A percentile compares a stretch with the other conserved stretches of the same genome.
Evolutionary conservation across 306 rosid species (phyloP).

Genomic region (Arachis stenosperma): DNA sequence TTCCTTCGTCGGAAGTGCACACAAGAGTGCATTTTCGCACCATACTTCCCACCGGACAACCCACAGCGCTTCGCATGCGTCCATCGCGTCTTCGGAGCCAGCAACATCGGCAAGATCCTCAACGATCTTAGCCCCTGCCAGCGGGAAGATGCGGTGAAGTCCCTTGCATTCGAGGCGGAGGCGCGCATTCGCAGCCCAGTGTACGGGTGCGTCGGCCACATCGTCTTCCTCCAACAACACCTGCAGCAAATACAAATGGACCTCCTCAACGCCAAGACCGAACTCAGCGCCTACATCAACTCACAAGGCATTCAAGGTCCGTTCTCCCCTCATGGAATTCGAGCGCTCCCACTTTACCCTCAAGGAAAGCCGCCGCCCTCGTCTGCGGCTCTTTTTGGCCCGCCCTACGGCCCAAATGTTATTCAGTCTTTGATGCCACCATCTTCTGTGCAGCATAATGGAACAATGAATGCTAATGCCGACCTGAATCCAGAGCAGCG

Average conservation of each 20-base stretch:
- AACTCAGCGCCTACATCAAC: constrained; percentile 50
- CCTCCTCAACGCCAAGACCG: constrained; percentile 52
- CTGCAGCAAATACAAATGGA: constrained; percentile 48
- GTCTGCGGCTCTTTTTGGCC: not conserved
- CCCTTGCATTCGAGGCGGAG: constrained; percentile 79
- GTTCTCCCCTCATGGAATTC: not conserved
- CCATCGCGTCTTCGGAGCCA: constrained; percentile 79
- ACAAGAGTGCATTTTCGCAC: constrained; percentile 77
- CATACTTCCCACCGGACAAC: constrained; percentile 79
- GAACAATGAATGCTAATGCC: too few relatives aligned
- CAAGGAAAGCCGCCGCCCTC: not conserved
- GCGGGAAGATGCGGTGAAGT: constrained; percentile 75
- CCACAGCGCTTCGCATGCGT: constrained; percentile 63
- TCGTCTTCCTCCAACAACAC: constrained; percentile 61
- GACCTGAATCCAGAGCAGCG: too few relatives aligned
- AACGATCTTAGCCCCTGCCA: constrained; percentile 55
- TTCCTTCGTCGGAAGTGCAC: constrained; percentile 72
- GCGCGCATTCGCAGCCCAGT: constrained; percentile 70
- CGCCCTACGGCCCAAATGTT: not conserved
- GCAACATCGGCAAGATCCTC: constrained; percentile 73
- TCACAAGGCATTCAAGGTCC: constrained; percentile 54
- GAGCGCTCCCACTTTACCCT: not conserved
- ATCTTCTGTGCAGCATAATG: too few relatives aligned
- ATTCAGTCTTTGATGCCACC: not conserved
- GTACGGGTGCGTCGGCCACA: constrained; percentile 76